Evolutionary conservation across 768 basidiomycete species (phyloP), one percentile per base, ranked within the genome.

Genomic region (Psilocybe cubensis): DNA sequence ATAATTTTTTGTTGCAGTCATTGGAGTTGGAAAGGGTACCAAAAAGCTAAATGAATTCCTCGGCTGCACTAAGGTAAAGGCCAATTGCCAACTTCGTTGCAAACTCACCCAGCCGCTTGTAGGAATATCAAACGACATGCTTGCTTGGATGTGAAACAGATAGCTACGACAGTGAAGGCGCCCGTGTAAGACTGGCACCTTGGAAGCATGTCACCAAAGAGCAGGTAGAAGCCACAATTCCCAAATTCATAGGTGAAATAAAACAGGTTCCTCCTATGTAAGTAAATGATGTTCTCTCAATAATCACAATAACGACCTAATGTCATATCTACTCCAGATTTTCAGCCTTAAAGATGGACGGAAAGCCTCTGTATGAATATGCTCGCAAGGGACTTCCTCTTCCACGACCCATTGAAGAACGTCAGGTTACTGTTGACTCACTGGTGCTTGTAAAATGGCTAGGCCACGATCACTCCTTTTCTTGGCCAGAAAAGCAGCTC

Each of bases 271-370:
- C 97, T 4, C 97, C 97, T 4, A 91, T 99, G 96, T 96, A 62
- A 76, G 58, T 14, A 55, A 17, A 28, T 28, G 33, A 12, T 54
- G n/a, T n/a, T n/a, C n/a, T 24, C 41, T 35, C 50, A 46, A 48
- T 47, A 28, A 50, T 50, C 23, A 42, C 35, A 20, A 20, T 21
- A 44, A 23, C n/a, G 17, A 18, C n/a, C n/a, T 29, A 31, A 51
- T 25, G 53, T 51, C 42, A 54, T 40, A 47, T 25, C 44, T 29
- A 42, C 14, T 24, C 14, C 68, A 98, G 96, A 68, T 99, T 96
- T 74, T 98, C 97, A 9, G 97, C 97, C 1, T 79, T 98, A 31
- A 98, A 98, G 73, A 98, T 98, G 96, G 95, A 98, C 63, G 97
- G 97, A 1, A 92, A 84, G 71, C 94, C 94, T 0, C 72, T 98